Base-by-base conservation (phyloP, 768 basidiomycete species). In the Suillus luteus region DNA sequence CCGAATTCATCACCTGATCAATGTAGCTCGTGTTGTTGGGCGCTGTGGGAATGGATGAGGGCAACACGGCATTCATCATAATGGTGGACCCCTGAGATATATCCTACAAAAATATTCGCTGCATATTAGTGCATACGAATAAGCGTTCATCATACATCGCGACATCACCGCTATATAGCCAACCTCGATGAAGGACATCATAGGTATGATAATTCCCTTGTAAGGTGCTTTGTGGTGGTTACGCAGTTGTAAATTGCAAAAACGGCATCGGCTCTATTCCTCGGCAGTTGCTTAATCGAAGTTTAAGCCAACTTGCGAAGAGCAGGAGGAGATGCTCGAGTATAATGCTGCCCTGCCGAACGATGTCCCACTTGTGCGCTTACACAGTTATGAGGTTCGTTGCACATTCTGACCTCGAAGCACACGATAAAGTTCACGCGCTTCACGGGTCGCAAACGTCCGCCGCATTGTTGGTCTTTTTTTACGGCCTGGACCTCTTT, bases 111-210 rank as follows among this genome's bases (percentile, higher is more conserved):
- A 38, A 38, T 11, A 14, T 14, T 31, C 77, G 9, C 71, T 83
- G 57, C 77, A 83, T 2, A 72, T 92, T 41, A 81, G 82, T n/a
- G 79, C 82, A 1, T 82, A 87, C 64, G 86, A 92, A 61, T 86
- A 89, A 70, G 80, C 89, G 0, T 96, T 84, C 74, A 76, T 91
- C 33, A 84, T 91, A 66, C 87, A 92, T 0, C 78, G 84, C 62
- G 88, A 80, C 3, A 81, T 96, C 40, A 86, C 85, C 7, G 85
- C 92, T 5, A 73, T 98, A 24, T 75, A 87, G 0, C 82, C 88
- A 8, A 96, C 96, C 1, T 83, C 82, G 19, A 97, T 95, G 0
- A 95, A 92, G 72, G 93, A 97, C 70, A 77, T 98, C 33, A 87
- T 99, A 58, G 84, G 96, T 95, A 65, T 27, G 27, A 27, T 22